These are phyloP conservation scores for Carex scoparia DNA, from an alignment of 176 grass and related monocot species.

Conservation along the genomic window DNA sequence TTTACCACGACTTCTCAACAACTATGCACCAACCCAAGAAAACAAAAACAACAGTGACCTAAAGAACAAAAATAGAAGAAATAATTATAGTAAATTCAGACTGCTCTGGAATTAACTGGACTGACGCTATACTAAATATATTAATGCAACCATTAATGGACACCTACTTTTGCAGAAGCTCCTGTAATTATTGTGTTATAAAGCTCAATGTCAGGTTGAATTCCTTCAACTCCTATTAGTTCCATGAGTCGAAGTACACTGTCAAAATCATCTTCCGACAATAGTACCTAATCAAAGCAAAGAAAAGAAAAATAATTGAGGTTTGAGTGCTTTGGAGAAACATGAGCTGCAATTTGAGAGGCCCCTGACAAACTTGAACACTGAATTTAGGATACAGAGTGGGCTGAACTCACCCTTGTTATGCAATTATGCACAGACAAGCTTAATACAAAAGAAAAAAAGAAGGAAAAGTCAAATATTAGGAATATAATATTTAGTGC, in stretches of 20 bases:
- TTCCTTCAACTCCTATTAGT: slow-evolving; percentile 36
- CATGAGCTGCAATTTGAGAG: background rate
- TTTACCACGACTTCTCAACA: background rate
- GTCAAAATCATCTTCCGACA: slow-evolving; percentile 60
- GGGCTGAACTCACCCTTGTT: background rate
- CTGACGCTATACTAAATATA: background rate
- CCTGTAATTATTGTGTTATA: slow-evolving; percentile 66
- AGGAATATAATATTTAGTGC: background rate
- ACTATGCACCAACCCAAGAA: background rate
- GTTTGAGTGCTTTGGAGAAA: background rate
- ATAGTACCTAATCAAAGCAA: slow-evolving; percentile 54
- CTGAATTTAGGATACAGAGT: background rate
- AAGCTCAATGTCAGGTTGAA: slow-evolving; percentile 44
- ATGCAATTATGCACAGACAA: slow-evolving; percentile 5
- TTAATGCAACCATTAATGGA: background rate
- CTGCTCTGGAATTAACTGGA: slow-evolving; percentile 12
- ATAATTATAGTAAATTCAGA: background rate
- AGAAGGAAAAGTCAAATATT: background rate
- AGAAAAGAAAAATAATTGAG: background rate
- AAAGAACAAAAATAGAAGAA: background rate
- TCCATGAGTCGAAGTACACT: slow-evolving; percentile 53
- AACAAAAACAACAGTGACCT: background rate
- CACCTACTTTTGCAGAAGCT: slow-evolving; percentile 51
- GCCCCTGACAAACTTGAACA: background rate
- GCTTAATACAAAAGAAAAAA: background rate